Evolutionary conservation across 306 rosid species (phyloP).

Genomic region (Inga leiocalycina): DNA sequence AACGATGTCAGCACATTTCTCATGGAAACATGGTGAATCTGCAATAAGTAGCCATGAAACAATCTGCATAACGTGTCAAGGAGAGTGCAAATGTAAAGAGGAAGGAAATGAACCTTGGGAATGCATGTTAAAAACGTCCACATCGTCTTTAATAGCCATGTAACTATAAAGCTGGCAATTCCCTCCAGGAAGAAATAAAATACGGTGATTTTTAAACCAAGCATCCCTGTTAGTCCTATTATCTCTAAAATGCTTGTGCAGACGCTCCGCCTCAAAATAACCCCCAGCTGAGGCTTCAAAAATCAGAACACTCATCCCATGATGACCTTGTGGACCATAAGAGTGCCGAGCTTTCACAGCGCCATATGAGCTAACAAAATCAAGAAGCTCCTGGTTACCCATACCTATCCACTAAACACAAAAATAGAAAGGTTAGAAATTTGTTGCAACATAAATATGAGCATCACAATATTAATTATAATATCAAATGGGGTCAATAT

Average conservation of each 20-base stretch:
- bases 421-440: background rate
- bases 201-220: constrained; percentile 48
- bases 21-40: background rate
- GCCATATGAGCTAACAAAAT: constrained; percentile 49
- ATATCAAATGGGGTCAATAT: background rate
- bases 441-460: background rate
- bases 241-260: constrained; percentile 63
- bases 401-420: constrained; percentile 57
- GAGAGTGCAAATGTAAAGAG: background rate
- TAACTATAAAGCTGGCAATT: constrained; percentile 70
- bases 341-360: constrained; percentile 68
- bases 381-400: constrained; percentile 84
- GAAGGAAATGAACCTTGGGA: constrained; percentile 51
- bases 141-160: constrained; percentile 67
- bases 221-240: constrained; percentile 64
- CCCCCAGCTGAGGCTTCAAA: constrained; percentile 83
- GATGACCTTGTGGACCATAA: constrained; percentile 83
- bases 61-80: background rate
- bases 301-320: constrained; percentile 72
- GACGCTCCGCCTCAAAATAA: constrained; percentile 69
- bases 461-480: background rate
- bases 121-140: constrained; percentile 62
- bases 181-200: constrained; percentile 53
- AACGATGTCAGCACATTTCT: background rate
- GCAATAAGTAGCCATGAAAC: background rate